Conservation (phyloP, 2,329 filamentous ascomycete species). For the Hypoxylon rubiginosum region DNA sequence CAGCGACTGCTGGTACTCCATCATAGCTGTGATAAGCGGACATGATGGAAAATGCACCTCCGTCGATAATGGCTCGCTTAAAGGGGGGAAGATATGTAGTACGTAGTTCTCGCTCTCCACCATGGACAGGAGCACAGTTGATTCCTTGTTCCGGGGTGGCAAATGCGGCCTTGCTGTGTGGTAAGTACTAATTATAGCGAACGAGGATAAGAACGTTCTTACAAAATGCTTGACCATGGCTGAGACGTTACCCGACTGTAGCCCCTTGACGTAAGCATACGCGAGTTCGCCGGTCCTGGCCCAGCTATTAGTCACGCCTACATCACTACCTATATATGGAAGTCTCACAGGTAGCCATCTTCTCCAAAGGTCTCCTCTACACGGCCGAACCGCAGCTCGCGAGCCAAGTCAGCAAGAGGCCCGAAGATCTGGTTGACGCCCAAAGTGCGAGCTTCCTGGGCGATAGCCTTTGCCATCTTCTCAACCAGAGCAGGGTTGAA, state of each 20-base stretch:
- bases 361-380: slow-evolving; percentile 82
- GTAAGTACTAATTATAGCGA: slow-evolving; percentile 9
- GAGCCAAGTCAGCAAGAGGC: slow-evolving; percentile 77
- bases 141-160: slow-evolving; percentile 78
- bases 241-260: slow-evolving; percentile 75
- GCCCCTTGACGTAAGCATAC: slow-evolving; percentile 67
- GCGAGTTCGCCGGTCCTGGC: slow-evolving; percentile 72
- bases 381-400: slow-evolving; percentile 78
- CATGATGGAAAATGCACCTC: slow-evolving; percentile 77
- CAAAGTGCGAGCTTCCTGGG: slow-evolving; percentile 73
- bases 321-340: neutral
- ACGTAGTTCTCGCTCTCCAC: slow-evolving; percentile 66
- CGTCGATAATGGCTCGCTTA: slow-evolving; percentile 79
- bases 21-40: slow-evolving; percentile 82
- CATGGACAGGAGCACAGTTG: slow-evolving; percentile 73
- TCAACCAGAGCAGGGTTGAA: slow-evolving; percentile 75
- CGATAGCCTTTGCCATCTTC: slow-evolving; percentile 76
- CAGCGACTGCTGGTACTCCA: slow-evolving; percentile 75
- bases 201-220: slow-evolving; percentile 38
- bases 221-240: slow-evolving; percentile 83
- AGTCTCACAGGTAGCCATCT: slow-evolving; percentile 70
- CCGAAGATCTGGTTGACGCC: slow-evolving; percentile 82
- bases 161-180: slow-evolving; percentile 65
- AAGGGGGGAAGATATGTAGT: slow-evolving; percentile 72
- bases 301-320: slow-evolving; percentile 20